Evolutionary conservation across 352 stramenopile genomes (phyloP), one percentile per base, ranked within the genome.

Genomic region (Phytophthora tentaculata): DNA sequence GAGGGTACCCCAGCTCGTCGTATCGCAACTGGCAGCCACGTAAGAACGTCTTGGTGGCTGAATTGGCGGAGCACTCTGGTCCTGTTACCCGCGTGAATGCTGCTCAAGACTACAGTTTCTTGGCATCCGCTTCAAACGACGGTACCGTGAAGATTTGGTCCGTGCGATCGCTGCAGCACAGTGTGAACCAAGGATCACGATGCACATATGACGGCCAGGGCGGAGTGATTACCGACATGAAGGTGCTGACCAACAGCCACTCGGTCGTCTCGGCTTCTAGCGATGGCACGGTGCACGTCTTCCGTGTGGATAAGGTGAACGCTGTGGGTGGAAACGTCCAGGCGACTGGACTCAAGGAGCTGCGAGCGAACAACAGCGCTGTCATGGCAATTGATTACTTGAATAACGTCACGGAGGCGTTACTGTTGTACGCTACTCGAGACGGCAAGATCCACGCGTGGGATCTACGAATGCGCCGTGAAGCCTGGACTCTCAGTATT

Each of bases 101-200:
- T 16, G 91, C 97, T 3, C 88, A 97, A 54, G 97, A 99, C 74
- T 92, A 98, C 71, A 94, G 87, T 23, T 99, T 99, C 61, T 90
- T 99, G 54, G 95, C 94, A 3, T 98, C 96, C 2, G 95, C 89
- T n/a, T 98, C 92, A 28, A 94, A 96, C 55, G 98, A 99, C 79
- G 96, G 95, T 19, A 98, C 94, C 16, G 95, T 97, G 29, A 96
- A 98, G 81, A 87, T 99, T 37, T 99, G 97, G 95, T 95, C 87
- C 19, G 84, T 98, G 23, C 77, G 89, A 20, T 96, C 97, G 17
- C 83, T 98, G 68, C 92, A 98, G 66, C 89, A 98, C 69, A 97
- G 89, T 60, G 89, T 98, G 53, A 98, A 97, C 51, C 83, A 98
- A 65, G 85, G 95, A 63, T 98, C 95, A 24, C 89, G 89, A 20